Base-by-base conservation (phyloP, 192 early-diverging fungal genomes). In the Coemansia sp. region DNA sequence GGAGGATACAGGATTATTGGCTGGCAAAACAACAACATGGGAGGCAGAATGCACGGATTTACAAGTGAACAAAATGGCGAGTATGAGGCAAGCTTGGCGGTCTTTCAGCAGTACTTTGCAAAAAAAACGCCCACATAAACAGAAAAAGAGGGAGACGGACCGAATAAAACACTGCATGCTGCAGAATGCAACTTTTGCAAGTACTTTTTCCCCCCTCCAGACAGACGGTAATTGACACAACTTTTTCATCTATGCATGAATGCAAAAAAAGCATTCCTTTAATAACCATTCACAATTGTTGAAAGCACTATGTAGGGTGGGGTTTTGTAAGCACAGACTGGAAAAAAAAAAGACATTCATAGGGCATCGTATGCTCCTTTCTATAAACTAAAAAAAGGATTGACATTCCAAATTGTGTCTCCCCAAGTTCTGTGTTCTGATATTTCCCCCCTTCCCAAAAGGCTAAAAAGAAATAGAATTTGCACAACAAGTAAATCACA, bases 21-120 rank as follows among this genome's bases (percentile, higher is more conserved):
- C 41, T 43, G 53, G 53, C 53, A 42, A 43, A 55, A 55, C 38
- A 55, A 42, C 38, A 55, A 55, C 39, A 55, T 18, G 8, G 40
- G 40, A 21, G 54, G 54, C 23, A 53, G 31, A 53, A 53, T 53
- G 52, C 52, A 53, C 5, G 11, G 34, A 28, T 47, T 10, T 45
- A 17, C 21, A 12, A 28, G 44, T 46, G 44, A 47, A 47, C 45
- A 47, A 28, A 26, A 47, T 20, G 43, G 43, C 43, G 16, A 26
- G 23, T 26, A 26, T 26, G 23, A 26, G 23, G 23, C 23, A 26
- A 26, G 23, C n/a, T n/a, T n/a, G n/a, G n/a, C 43, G 43, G 43
- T 21, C 18, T 45, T 45, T 45, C 8, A 11, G 11, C n/a, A 6
- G 20, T 45, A 6, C 38, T 14, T 18, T 0, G 43, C 18, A 10